Conservation (phyloP, 1,284 basidiomycete genomes). For the Pascua sp. region DNA sequence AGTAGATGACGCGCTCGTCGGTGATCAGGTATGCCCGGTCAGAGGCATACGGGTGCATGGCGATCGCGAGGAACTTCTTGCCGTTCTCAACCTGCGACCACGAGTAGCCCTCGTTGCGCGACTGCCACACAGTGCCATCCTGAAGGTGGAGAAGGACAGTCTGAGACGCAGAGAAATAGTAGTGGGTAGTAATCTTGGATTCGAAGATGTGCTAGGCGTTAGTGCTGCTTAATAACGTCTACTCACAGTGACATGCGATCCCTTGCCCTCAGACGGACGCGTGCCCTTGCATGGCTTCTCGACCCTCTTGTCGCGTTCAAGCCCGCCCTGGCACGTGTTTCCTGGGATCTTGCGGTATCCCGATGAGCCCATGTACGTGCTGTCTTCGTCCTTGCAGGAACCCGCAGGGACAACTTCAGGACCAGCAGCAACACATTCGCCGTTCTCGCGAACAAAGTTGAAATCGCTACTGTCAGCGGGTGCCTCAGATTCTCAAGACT, state of each 20-base stretch:
- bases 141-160: constrained; percentile 78
- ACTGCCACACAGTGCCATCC: constrained; percentile 84
- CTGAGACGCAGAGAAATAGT: constrained; percentile 61
- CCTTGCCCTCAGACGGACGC: constrained; percentile 68
- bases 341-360: constrained; percentile 92
- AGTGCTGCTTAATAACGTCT: too few species aligned
- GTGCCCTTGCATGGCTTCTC: constrained; percentile 59
- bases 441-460: constrained; percentile 57
- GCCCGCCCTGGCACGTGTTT: constrained; percentile 69
- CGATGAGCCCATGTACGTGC: constrained; percentile 79
- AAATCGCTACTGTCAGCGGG: constrained; percentile 29
- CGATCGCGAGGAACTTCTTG: constrained; percentile 73
- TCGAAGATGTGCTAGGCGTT: constrained; percentile 62
- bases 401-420: constrained; percentile 80
- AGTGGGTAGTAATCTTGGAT: constrained; percentile 66
- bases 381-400: constrained; percentile 62
- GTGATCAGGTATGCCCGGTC: constrained; percentile 91
- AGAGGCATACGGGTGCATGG: constrained; percentile 72
- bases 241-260: constrained; percentile 13
- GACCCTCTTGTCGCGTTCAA: constrained; percentile 66
- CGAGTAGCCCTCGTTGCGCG: constrained; percentile 86
- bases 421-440: constrained; percentile 72
- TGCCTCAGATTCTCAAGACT: constrained; percentile 23
- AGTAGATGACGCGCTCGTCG: constrained; percentile 61
- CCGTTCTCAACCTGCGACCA: constrained; percentile 68